Evolutionary conservation across 2,329 filamentous ascomycete species (phyloP), one percentile per base, ranked within the genome.

Genomic region (Aspergillus puulaauensis): DNA sequence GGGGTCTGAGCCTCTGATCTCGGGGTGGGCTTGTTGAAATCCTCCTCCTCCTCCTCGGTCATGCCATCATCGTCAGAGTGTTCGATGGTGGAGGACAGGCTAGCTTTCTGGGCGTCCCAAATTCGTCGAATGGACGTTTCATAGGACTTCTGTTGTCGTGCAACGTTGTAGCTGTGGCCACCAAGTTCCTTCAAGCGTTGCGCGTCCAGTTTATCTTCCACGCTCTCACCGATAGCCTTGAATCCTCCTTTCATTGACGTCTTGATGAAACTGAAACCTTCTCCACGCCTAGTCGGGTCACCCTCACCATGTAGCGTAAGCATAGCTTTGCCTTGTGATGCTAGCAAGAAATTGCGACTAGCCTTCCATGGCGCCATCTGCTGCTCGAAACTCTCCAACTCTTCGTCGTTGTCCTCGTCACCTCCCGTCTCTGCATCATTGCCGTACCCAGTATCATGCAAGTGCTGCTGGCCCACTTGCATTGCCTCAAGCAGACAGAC

Each of bases 201-300:
- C 15, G 90, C 90, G 70, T 93, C 90, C 62, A 95, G 86, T 72
- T 93, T 91, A 61, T 93, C 90, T 68, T 91, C 90, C 60, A 93
- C 90, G 68, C 91, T 93, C 73, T 96, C 91, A 19, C 91, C 92
- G 24, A 96, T 85, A 19, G 92, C 89, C 70, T 93, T 91, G 74
- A 97, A 99, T 0, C 95, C 95, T 61, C 95, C 95, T 76, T 99
- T 99, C 95, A 99, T 99, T 1, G 91, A 96, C 0, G 93, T 97
- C 70, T 95, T 92, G 73, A 99, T 93, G 74, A 99, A 97, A 72
- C 91, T 97, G 79, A 98, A 96, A 2, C 91, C 95, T 59, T 97
- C 87, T 2, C 95, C 95, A 67, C 93, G 90, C 23, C 92, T 92
- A 0, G 93, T 96, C 3, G 95, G 95, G 70, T 99, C 95, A 56